Conservation (phyloP, 306 rosid genomes). For the Ammopiptanthus mongolicus region DNA sequence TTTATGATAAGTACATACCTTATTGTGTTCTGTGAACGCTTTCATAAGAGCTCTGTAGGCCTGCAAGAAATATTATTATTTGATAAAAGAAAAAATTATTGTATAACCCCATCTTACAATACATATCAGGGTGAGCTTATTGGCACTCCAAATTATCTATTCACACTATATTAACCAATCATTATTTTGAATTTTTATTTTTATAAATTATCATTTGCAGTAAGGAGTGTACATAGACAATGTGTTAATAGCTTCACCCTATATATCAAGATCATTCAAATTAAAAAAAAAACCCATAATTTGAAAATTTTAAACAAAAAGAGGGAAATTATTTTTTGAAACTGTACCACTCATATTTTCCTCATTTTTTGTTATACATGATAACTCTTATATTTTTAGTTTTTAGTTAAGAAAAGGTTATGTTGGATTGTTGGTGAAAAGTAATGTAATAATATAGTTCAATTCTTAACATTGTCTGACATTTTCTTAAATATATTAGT, state of each 20-base stretch:
- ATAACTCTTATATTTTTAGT: not conserved
- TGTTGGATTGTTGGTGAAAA: not conserved
- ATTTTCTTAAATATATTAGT: not conserved
- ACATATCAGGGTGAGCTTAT: not conserved
- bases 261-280: not conserved
- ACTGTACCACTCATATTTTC: not conserved
- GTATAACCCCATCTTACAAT: not conserved
- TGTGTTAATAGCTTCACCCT: too few relatives aligned
- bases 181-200: too few relatives aligned
- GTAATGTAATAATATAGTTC: not conserved
- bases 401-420: not conserved
- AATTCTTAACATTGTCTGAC: not conserved
- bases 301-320: not conserved
- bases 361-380: not conserved
- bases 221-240: too few relatives aligned
- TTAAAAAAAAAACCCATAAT: not conserved
- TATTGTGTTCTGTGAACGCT: slow-evolving; percentile 87
- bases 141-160: too few relatives aligned
- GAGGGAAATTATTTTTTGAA: not conserved
- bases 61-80: slow-evolving; percentile 44
- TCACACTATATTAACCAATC: too few relatives aligned
- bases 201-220: too few relatives aligned
- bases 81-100: not conserved
- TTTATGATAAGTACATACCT: slow-evolving; percentile 40
- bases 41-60: slow-evolving; percentile 83